These are phyloP conservation scores for Pseudocercospora eumusae DNA, from an alignment of 2,329 filamentous ascomycete species.

Conservation along the genomic window DNA sequence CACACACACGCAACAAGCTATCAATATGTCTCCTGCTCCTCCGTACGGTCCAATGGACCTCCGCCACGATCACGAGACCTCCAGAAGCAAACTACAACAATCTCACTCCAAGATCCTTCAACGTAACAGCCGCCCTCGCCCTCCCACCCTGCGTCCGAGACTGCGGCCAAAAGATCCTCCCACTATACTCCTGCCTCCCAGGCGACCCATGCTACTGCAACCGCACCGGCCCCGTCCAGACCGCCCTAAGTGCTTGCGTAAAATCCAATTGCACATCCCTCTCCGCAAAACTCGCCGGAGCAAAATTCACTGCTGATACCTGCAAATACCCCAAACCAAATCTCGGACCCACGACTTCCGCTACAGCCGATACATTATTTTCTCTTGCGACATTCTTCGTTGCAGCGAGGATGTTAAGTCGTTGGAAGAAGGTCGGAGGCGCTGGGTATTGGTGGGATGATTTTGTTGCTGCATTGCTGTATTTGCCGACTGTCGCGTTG, in stretches of 20 bases:
- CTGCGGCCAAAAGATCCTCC: slow-evolving; percentile 11
- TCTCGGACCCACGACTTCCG: background rate
- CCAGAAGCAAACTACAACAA: background rate
- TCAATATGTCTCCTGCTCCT: background rate
- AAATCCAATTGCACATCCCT: slow-evolving; percentile 2
- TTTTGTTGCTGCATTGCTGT: background rate
- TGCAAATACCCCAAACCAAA: slow-evolving; percentile 1
- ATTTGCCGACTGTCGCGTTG: slow-evolving; percentile 17
- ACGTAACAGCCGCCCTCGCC: background rate
- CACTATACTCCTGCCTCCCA: slow-evolving; percentile 3
- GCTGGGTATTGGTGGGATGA: slow-evolving; percentile 10
- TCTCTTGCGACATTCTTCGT: slow-evolving; percentile 10
- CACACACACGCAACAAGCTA: background rate
- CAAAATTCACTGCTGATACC: slow-evolving; percentile 4
- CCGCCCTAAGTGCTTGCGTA: slow-evolving; percentile 2
- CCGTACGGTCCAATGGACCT: background rate
- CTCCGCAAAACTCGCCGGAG: slow-evolving; percentile 7
- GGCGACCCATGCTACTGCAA: slow-evolving; percentile 15
- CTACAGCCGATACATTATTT: slow-evolving; percentile 8
- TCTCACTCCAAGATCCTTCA: background rate
- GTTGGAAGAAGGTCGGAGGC: background rate
- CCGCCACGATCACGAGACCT: background rate
- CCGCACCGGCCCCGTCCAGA: background rate
- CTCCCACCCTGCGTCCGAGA: slow-evolving; percentile 5
- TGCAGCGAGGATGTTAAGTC: slow-evolving; percentile 9